These are phyloP conservation scores for Fusarium hainanense DNA, from an alignment of 2,329 filamentous ascomycete genomes.

Conservation along the genomic window DNA sequence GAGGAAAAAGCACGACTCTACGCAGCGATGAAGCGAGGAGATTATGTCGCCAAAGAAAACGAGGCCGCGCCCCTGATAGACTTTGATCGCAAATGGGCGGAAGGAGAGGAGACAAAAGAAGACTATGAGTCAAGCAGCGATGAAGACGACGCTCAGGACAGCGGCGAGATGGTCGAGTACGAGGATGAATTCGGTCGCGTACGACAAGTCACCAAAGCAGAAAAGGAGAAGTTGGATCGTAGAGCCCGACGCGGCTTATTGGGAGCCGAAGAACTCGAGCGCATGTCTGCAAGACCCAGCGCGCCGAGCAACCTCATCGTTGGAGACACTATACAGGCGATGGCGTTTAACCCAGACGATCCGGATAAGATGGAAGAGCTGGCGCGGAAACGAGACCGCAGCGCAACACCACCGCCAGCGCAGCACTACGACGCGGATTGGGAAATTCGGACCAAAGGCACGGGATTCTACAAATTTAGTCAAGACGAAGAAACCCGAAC, in stretches of 20 bases:
- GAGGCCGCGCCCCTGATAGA: slow-evolving; percentile 80
- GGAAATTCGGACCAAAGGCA: slow-evolving; percentile 88
- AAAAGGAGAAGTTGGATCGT: slow-evolving; percentile 73
- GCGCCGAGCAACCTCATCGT: slow-evolving; percentile 80
- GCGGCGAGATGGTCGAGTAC: slow-evolving; percentile 81
- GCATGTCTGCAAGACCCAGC: slow-evolving; percentile 74
- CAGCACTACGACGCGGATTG: slow-evolving; percentile 86
- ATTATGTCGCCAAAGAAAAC: slow-evolving; percentile 76
- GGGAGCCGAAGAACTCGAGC: slow-evolving; percentile 70
- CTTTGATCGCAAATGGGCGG: slow-evolving; percentile 96
- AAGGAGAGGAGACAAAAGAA: slow-evolving; percentile 66
- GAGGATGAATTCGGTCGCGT: slow-evolving; percentile 93
- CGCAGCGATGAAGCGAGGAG: slow-evolving; percentile 89
- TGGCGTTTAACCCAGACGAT: slow-evolving; percentile 83
- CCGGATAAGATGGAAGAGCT: slow-evolving; percentile 80
- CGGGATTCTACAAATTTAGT: slow-evolving; percentile 92
- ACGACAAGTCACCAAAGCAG: slow-evolving; percentile 75
- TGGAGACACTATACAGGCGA: slow-evolving; percentile 84
- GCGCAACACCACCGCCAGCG: slow-evolving; percentile 81
- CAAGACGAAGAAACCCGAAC: slow-evolving; percentile 74
- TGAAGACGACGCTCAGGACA: slow-evolving; percentile 55
- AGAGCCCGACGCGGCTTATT: slow-evolving; percentile 61
- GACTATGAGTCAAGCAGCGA: slow-evolving; percentile 66
- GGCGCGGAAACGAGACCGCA: slow-evolving; percentile 81
- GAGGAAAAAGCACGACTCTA: slow-evolving; percentile 91